Conservation (phyloP, 192 early-diverging fungal genomes). For the Rhizophagus prolifer region DNA sequence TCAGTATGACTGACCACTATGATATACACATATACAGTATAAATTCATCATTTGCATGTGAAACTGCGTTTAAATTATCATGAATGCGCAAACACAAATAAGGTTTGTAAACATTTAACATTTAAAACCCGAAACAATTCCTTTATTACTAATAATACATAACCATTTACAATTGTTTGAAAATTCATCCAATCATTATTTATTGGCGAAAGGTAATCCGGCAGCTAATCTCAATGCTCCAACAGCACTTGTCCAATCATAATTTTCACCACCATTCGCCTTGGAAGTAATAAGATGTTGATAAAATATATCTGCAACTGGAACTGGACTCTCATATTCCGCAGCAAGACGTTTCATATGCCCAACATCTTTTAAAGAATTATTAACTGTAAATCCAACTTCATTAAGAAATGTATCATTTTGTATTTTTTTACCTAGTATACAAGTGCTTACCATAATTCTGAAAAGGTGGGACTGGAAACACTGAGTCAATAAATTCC, state of each 20-base stretch:
- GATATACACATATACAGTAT: no score
- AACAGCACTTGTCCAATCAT: neutral
- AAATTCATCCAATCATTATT: neutral
- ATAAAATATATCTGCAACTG: neutral
- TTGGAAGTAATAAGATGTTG: neutral
- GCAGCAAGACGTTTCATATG: neutral
- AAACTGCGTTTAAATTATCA: no score
- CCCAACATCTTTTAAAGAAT: constrained; percentile 47
- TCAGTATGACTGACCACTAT: no score
- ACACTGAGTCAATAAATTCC: constrained; percentile 52
- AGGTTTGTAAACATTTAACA: no score
- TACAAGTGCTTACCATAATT: constrained; percentile 50
- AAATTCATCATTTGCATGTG: no score
- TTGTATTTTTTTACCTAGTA: constrained; percentile 35
- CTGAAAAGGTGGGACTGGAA: constrained; percentile 45
- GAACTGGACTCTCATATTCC: neutral
- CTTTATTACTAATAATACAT: no score
- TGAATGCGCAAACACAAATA: no score
- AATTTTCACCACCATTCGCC: neutral
- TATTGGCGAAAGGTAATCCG: neutral
- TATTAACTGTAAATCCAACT: constrained; percentile 40
- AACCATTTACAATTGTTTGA: no score
- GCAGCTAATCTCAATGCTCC: neutral
- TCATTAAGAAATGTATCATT: constrained; percentile 36
- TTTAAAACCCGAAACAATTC: no score